Percentiles rank a stretch among this genome's conserved stretches.
Evolutionary conservation across 768 basidiomycete species (phyloP).

Genomic region (Coprinopsis cinerea): DNA sequence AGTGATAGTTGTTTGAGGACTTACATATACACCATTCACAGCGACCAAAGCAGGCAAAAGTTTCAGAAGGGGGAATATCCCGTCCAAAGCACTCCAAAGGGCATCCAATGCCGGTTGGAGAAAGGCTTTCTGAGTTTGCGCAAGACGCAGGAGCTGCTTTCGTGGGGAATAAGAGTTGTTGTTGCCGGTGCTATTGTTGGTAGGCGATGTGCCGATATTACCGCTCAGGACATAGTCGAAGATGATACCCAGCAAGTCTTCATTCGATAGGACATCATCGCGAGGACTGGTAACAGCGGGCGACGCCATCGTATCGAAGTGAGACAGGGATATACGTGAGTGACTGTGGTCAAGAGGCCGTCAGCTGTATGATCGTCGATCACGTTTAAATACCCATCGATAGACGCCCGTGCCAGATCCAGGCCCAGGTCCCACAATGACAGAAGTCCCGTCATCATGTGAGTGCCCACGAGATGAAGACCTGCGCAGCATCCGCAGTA

Average conservation of each 20-base stretch:
- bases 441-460: too few relatives aligned
- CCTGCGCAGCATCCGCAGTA: too few relatives aligned
- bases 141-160: not conserved
- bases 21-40: not conserved
- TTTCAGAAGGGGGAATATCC: not conserved
- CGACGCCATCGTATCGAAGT: too few relatives aligned
- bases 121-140: not conserved
- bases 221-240: not conserved
- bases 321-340: too few relatives aligned
- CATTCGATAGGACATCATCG: constrained; percentile 1
- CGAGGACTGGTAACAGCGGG: not conserved
- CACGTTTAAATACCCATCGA: too few relatives aligned
- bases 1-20: not conserved
- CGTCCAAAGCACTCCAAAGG: not conserved
- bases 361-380: too few relatives aligned
- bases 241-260: constrained; percentile 1
- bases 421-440: too few relatives aligned
- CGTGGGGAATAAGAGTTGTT: not conserved
- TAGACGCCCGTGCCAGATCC: too few relatives aligned
- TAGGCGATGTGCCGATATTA: too few relatives aligned
- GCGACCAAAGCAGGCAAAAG: not conserved
- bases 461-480: too few relatives aligned
- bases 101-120: not conserved
- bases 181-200: too few relatives aligned
- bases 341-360: too few relatives aligned